Base-by-base conservation (phyloP, 768 basidiomycete species). In the Russula ochroleuca region DNA sequence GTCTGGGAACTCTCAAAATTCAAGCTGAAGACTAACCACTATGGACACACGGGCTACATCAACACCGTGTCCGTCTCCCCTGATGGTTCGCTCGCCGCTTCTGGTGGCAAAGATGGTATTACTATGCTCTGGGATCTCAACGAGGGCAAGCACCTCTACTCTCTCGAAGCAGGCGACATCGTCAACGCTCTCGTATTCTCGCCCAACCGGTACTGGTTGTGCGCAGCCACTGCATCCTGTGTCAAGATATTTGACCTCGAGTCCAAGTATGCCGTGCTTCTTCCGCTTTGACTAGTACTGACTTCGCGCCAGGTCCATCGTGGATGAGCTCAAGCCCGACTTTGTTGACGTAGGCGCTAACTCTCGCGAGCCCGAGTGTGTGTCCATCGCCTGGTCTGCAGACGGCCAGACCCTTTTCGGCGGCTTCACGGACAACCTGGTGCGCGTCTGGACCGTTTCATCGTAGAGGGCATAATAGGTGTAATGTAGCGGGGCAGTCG, bases 91-190 rank as follows among this genome's bases (percentile, higher is more conserved):
- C 86, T 99, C 73, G 95, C 96, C 70, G 97, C 97, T 53, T 98
- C 97, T 54, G 97, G 97, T 74, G 97, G 97, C 72, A 98, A 98
- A 80, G 97, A 99, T 77, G 95, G 95, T 66, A 96, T 98, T 78
- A 97, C 95, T 75, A 98, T 98, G 95, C 89, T 98, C 68, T 99
- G 97, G 97, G 97, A 99, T 76, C 81, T 99, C 72, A 98, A 98
- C 80, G 97, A 98, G 83, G 95, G 94, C 83, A 98, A 98, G 82
- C 97, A 98, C 84, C 87, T 99, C 73, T 99, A 99, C 85, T 98
- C 94, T 59, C 89, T 99, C 64, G 97, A 99, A 78, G 97, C 97
- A 53, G 95, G 95, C 65, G 93, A 99, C 75, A 81, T 94, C 70
- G 95, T 99, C 85, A 98, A 99, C 75, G 94, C 97, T 65, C 90